These are phyloP conservation scores for Lactarius sp. DNA, from an alignment of 768 basidiomycete species.

Conservation along the genomic window DNA sequence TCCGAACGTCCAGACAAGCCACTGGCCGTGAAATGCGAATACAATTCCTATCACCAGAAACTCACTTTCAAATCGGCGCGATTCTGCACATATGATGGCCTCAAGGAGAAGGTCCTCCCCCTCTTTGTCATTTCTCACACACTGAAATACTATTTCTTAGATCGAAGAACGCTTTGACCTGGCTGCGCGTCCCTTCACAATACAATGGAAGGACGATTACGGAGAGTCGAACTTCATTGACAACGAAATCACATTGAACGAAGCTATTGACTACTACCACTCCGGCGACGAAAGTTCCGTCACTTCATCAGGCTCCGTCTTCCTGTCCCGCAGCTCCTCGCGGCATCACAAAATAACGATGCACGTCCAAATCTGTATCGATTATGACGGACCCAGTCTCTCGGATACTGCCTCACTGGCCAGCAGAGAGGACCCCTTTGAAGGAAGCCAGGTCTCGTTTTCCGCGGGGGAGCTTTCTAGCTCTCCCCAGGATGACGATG, in stretches of 20 bases:
- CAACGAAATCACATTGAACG: conserved; percentile 70
- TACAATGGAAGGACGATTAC: conserved; percentile 87
- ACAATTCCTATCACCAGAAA: conserved; percentile 66
- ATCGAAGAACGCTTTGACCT: conserved; percentile 83
- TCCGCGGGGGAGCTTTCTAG: conserved; percentile 41
- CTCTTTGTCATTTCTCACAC: conserved; percentile 14
- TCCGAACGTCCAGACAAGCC: conserved; percentile 55
- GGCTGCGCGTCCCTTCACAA: conserved; percentile 58
- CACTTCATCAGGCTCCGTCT: conserved; percentile 68
- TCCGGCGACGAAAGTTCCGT: conserved; percentile 66
- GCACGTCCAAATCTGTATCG: conserved; percentile 69
- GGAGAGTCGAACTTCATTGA: conserved; percentile 68
- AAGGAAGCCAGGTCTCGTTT: conserved; percentile 54
- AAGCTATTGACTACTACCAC: conserved; percentile 84
- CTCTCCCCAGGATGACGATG: conserved; percentile 60
- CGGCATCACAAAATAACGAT: conserved; percentile 65
- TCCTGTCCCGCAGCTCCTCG: conserved; percentile 59
- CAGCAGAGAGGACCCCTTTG: conserved; percentile 65
- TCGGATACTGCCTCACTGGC: conserved; percentile 83
- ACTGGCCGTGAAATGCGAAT: conserved; percentile 78
- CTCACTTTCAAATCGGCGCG: conserved; percentile 77
- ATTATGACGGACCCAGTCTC: conserved; percentile 87
- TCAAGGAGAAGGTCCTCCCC: conserved; percentile 58
- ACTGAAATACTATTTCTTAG: conserved; percentile 37
- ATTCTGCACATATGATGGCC: conserved; percentile 70